phyloP scores from a whole-genome alignment of 2,329 filamentous ascomycete species.

The Sodiomyces alkalinus region DNA sequence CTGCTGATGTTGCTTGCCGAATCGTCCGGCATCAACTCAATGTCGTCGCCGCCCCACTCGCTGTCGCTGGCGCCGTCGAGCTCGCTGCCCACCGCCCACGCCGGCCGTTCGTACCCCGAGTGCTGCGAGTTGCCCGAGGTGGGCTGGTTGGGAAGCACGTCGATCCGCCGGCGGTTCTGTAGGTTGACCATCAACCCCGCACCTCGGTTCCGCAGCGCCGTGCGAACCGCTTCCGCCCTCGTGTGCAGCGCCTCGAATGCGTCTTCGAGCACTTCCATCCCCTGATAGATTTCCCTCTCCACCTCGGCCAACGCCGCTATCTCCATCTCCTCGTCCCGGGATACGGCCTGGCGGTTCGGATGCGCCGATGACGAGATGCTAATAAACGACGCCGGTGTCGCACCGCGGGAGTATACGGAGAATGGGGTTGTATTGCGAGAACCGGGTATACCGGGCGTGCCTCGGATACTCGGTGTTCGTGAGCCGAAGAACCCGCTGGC shows the following conservation, averaged over 20 bases:
- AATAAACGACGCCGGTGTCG: constrained; percentile 45
- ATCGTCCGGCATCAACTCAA: constrained; percentile 60
- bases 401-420: constrained; percentile 35
- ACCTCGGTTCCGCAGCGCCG: constrained; percentile 63
- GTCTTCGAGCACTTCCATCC: constrained; percentile 90
- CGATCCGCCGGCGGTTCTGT: constrained; percentile 42
- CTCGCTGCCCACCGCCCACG: constrained; percentile 27
- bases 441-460: constrained; percentile 22
- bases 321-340: constrained; percentile 86
- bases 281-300: constrained; percentile 80
- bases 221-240: constrained; percentile 67
- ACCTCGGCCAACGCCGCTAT: constrained; percentile 81
- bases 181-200: constrained; percentile 57
- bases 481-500: constrained; percentile 28
- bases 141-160: constrained; percentile 30
- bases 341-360: constrained; percentile 46
- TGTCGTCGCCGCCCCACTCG: constrained; percentile 42
- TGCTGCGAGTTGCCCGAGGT: constrained; percentile 30
- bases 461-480: constrained; percentile 23
- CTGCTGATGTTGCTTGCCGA: constrained; percentile 69
- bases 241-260: constrained; percentile 85
- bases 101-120: constrained; percentile 30
- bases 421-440: constrained; percentile 33
- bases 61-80: constrained; percentile 36
- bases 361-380: constrained; percentile 35